Evolutionary conservation across 1,139 yeast species (phyloP).

Genomic region (Tardiomyces blankii): DNA sequence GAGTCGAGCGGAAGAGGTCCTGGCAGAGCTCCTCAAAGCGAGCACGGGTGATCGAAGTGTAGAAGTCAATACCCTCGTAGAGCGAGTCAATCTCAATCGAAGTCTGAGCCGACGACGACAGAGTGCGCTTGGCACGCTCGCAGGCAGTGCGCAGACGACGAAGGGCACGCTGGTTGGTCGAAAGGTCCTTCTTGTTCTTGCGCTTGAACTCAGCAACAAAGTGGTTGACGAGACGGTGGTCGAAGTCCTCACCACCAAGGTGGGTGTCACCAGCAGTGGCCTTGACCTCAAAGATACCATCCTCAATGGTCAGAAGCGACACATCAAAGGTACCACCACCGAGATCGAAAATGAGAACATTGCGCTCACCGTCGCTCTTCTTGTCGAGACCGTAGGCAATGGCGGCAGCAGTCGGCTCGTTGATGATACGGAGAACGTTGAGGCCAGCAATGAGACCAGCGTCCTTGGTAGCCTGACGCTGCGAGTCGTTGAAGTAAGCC

Average conservation of each 20-base stretch:
- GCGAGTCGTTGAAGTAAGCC: conserved; percentile 96
- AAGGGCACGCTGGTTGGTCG: conserved; percentile 68
- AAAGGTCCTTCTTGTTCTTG: conserved; percentile 68
- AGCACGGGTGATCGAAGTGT: conserved; percentile 78
- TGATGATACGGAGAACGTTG: conserved; percentile 90
- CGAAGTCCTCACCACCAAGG: conserved; percentile 95
- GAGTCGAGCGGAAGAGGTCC: conserved; percentile 71
- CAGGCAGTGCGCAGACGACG: conserved; percentile 87
- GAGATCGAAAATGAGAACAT: conserved; percentile 83
- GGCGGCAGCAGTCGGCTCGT: conserved; percentile 98
- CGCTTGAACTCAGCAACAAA: conserved; percentile 78
- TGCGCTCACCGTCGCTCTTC: conserved; percentile 69
- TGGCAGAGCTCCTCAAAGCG: conserved; percentile 85
- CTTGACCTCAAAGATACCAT: conserved; percentile 93
- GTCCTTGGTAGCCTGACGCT: conserved; percentile 97
- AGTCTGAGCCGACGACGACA: conserved; percentile 80
- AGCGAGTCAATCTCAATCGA: conserved; percentile 79
- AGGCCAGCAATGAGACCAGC: conserved; percentile 97
- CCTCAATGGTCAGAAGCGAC: conserved; percentile 82
- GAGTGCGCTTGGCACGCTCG: conserved; percentile 87
- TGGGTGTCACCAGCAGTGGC: conserved; percentile 99
- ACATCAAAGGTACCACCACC: conserved; percentile 99
- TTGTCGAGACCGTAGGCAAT: conserved; percentile 97
- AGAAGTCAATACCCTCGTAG: conserved; percentile 72
- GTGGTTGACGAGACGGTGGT: conserved; percentile 68